These are phyloP conservation scores for Xylariaceae sp. DNA, from an alignment of 2,329 filamentous ascomycete genomes.

Conservation along the genomic window DNA sequence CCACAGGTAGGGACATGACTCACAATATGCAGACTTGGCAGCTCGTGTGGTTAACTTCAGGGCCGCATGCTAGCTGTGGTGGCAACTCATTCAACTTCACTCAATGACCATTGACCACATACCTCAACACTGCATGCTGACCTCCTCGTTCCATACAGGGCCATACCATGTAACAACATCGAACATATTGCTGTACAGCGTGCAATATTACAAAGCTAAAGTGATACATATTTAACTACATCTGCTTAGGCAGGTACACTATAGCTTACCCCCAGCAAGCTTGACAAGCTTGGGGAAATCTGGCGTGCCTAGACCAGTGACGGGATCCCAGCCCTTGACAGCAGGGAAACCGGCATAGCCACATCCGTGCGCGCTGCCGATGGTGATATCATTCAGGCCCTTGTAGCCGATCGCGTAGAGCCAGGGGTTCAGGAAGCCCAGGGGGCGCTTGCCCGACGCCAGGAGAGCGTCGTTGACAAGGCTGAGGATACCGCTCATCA, in stretches of 20 bases:
- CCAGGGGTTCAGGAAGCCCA: conserved; percentile 42
- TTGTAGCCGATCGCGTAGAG: conserved; percentile 32
- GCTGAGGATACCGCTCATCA: conserved; percentile 50
- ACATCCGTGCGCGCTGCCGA: conserved; percentile 36
- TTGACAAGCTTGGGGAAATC: conserved; percentile 26
- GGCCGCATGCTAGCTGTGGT: too few relatives aligned
- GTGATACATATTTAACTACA: conserved; percentile 2
- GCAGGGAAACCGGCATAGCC: conserved; percentile 27
- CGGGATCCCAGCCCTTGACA: conserved; percentile 29
- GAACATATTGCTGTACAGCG: not conserved
- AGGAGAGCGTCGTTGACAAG: conserved; percentile 59
- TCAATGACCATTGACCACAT: too few relatives aligned
- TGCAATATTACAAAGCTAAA: not conserved
- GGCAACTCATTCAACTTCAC: too few relatives aligned
- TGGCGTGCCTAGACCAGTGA: conserved; percentile 33
- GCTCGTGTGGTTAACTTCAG: too few relatives aligned
- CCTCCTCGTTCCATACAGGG: not conserved
- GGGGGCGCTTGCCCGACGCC: conserved; percentile 38
- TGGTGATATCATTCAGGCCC: conserved; percentile 36
- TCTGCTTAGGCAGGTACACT: not conserved
- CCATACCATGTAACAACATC: not conserved
- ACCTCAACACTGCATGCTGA: conserved; percentile 13
- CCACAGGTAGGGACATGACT: too few relatives aligned
- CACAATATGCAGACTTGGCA: too few relatives aligned
- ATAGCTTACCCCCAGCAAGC: conserved; percentile 22